Evolutionary conservation across 2,329 filamentous ascomycete genomes (phyloP), one percentile per base, ranked within the genome.

Genomic region (Orbilia quercus): DNA sequence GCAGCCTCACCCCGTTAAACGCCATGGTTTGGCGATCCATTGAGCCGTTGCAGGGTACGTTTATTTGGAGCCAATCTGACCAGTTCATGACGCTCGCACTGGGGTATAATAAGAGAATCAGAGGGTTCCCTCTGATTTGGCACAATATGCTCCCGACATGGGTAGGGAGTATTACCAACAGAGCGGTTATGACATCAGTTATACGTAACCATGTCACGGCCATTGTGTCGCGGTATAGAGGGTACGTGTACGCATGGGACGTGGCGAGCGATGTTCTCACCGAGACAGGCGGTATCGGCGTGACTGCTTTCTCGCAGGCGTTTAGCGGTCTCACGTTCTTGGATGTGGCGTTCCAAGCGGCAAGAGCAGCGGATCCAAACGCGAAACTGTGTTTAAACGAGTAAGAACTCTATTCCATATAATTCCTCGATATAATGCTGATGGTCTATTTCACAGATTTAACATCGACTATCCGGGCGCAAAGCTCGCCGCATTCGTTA

Each of bases 111-210:
- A 85, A 88, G 80, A 79, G 84, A 1, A 81, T 89, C 75, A 85
- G 88, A 64, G 88, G 88, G 2, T 87, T 90, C 80, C 89, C 87
- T 0, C 84, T 89, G 1, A 81, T 88, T 55, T 90, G 88, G 88
- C 84, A 89, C 81, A 84, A 83, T 34, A 84, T 86, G 79, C 81
- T 87, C 14, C 84, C 85, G 1, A 78, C 79, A 34, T 90, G 86
- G 86, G 88, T 91, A 51, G 82, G 80, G 66, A 80, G 82, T 25
- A 82, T 79, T 5, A 84, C 87, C 78, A 83, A 82, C 65, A 65
- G 20, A 42, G 77, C 79, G 11, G 82, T 81, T 5, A 80, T 91
- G 44, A 85, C 83, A 31, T 73, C 79, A 12, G 86, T 87, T 40
- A 84, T 89, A 74, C 79, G 86, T 77, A 85, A 83, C 75, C 88